These are phyloP conservation scores for Dysphania ambrosioides DNA, from an alignment of 148 eudicot genomes.

Conservation along the genomic window DNA sequence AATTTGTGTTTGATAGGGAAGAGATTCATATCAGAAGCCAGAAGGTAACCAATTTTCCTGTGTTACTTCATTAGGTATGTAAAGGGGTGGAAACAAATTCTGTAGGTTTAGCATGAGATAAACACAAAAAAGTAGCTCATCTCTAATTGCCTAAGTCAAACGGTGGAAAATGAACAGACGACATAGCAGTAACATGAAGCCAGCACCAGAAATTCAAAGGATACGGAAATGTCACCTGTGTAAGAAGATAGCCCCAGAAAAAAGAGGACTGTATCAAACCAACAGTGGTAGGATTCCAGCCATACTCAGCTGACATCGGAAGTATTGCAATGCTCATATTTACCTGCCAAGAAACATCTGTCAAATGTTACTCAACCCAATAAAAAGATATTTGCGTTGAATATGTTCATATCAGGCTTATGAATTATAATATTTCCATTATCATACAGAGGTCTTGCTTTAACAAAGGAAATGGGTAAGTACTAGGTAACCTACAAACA, in stretches of 20 bases:
- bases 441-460: neutral
- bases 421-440: neutral
- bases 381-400: neutral
- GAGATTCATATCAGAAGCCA: too few relatives aligned
- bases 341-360: conserved; percentile 54
- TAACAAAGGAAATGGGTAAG: neutral
- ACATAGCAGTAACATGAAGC: neutral
- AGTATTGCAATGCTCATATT: conserved; percentile 99
- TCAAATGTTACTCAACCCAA: conserved; percentile 14
- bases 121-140: neutral
- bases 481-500: conserved; percentile 4
- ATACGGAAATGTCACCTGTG: conserved; percentile 51
- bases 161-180: neutral
- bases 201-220: neutral
- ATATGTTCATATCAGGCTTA: neutral
- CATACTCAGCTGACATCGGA: conserved; percentile 81
- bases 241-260: conserved; percentile 98
- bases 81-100: too few relatives aligned
- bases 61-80: too few relatives aligned
- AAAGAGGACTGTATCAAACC: conserved; percentile 93
- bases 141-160: neutral
- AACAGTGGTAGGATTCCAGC: conserved; percentile 83
- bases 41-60: too few relatives aligned
- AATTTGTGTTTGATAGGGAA: neutral
- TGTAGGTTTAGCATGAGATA: neutral